Percentiles rank a stretch among this genome's conserved stretches.
Conservation (phyloP, 768 basidiomycete species). For the Trametes coccinea region DNA sequence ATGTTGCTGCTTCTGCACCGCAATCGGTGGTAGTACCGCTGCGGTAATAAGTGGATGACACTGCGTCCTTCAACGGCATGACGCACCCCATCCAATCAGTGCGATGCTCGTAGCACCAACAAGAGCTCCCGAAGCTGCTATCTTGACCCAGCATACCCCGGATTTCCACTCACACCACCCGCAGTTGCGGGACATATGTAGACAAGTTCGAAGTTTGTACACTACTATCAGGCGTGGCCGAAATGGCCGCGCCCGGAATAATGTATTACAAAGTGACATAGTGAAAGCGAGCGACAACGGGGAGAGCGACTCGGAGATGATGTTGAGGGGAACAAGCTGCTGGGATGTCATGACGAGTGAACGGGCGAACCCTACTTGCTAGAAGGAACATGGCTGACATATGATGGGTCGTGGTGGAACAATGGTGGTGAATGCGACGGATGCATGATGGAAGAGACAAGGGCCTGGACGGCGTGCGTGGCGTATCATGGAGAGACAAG, state of each 20-base stretch:
- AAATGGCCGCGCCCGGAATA: constrained; percentile 4
- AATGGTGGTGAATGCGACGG: constrained; percentile 15
- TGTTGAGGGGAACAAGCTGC: constrained; percentile 6
- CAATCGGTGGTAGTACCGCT: neutral
- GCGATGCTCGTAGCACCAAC: neutral
- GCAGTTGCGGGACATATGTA: neutral
- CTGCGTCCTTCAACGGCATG: neutral
- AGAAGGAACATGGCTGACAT: constrained; percentile 21
- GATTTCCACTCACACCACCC: neutral
- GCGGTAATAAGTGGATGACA: constrained; percentile 3
- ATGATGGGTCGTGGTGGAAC: constrained; percentile 17
- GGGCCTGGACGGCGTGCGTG: constrained; percentile 1
- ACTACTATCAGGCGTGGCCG: constrained; percentile 6
- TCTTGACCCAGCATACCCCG: neutral
- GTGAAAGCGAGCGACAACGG: constrained; percentile 21
- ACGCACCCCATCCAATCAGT: too few species aligned
- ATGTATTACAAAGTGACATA: constrained; percentile 13
- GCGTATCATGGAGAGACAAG: neutral
- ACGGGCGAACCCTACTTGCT: constrained; percentile 15
- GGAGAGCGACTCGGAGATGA: constrained; percentile 16
- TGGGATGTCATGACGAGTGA: constrained; percentile 10
- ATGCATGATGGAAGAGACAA: constrained; percentile 14
- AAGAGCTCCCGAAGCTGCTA: neutral
- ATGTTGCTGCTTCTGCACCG: constrained; percentile 5
- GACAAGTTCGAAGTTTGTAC: neutral